Evolutionary conservation across 148 eudicot species (phyloP), one percentile per base, ranked within the genome.

Genomic region (Pouteria glomerata): DNA sequence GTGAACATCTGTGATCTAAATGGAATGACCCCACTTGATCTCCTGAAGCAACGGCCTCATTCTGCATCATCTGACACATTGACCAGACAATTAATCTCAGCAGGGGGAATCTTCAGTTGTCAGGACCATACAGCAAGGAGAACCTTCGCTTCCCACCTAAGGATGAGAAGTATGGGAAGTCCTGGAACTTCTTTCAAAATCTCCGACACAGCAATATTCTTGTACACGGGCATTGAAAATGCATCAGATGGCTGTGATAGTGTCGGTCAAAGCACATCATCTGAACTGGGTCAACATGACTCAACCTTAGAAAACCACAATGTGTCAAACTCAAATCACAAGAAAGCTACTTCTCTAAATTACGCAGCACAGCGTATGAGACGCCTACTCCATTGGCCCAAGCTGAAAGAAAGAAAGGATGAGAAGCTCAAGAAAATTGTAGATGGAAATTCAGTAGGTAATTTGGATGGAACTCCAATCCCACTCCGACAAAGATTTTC

Each of bases 11-110:
- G 86, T 31, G 97, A 91, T 66, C 41, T 69, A 58, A 82, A 81
- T 34, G 90, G 90, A 13, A 76, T 84, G 85, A 89, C 97, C 60
- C 90, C 97, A 2, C 94, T 91, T 51, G 97, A 91, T 73, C 80
- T 87, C 52, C 94, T 91, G 6, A 84, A 74, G 76, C 82, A 84
- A 55, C 88, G 77, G 30, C 94, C 94, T 23, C 78, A 56, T 16
- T 89, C 92, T 33, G 80, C 82, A 14, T 87, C 92, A 24, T 89
- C 94, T 0, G 92, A 91, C 24, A 67, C 81, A 53, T 78, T 91
- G 23, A 85, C 86, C 47, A 70, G 85, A 47, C 97, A 84, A 66
- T 53, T 91, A 77, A 85, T 91, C 63, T 84, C 93, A 18, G 94
- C 90, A 7, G 97, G 97, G 29, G 97, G 94, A 59, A 76, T 89